A percentile compares a stretch with the other conserved stretches of the same genome.
These are phyloP conservation scores for Hypholoma sublateritium DNA, from an alignment of 768 basidiomycete genomes.

Conservation along the genomic window DNA sequence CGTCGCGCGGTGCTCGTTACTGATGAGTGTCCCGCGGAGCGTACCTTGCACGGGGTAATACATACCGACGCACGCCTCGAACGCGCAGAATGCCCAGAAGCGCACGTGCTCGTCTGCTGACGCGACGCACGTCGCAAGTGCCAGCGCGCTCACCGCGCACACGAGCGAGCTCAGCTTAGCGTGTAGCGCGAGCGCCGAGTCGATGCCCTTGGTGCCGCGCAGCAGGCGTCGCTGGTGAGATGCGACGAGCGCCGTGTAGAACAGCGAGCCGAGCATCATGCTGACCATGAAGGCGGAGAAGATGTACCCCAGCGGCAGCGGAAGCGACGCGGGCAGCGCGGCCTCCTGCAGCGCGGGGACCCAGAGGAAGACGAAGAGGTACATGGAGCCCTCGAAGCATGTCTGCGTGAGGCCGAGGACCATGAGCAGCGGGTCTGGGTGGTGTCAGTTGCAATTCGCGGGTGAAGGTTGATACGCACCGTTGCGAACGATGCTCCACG, in stretches of 20 bases:
- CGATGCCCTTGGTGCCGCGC: constrained; percentile 10
- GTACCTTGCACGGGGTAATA: constrained; percentile 81
- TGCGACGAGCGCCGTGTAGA: constrained; percentile 57
- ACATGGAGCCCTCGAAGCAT: constrained; percentile 84
- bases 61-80: constrained; percentile 77
- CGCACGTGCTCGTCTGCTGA: constrained; percentile 46
- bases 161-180: constrained; percentile 66
- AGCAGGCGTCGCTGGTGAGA: constrained; percentile 18
- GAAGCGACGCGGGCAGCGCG: constrained; percentile 29
- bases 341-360: constrained; percentile 73
- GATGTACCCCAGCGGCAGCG: constrained; percentile 74
- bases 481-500: constrained; percentile 54
- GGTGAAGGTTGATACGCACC: constrained; percentile 31
- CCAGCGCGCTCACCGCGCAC: constrained; percentile 56
- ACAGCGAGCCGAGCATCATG: constrained; percentile 78
- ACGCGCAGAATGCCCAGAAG: constrained; percentile 74
- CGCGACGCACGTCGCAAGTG: constrained; percentile 50
- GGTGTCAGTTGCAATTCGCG: background rate
- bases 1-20: constrained; percentile 74
- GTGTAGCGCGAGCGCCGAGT: constrained; percentile 55
- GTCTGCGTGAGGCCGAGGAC: constrained; percentile 74
- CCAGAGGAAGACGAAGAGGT: constrained; percentile 84
- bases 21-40: constrained; percentile 62
- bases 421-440: constrained; percentile 57
- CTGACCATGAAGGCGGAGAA: constrained; percentile 81